Evolutionary conservation across 2,329 filamentous ascomycete species (phyloP).

Genomic region (Alternaria gaisen): DNA sequence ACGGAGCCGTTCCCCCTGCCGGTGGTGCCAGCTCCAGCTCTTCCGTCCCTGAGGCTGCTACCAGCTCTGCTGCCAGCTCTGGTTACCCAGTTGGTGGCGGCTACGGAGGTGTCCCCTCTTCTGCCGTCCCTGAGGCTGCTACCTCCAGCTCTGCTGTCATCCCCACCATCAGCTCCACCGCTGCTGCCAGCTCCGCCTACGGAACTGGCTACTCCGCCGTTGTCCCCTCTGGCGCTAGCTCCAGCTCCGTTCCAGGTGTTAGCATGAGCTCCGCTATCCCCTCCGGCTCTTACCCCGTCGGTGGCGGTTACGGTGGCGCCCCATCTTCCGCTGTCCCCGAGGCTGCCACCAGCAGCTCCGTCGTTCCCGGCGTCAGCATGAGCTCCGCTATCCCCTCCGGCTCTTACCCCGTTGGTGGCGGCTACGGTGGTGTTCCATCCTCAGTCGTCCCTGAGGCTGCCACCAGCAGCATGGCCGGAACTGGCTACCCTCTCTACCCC

Average conservation of each 20-base stretch:
- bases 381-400: constrained; percentile 36
- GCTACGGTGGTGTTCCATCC: neutral
- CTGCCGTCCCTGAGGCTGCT: neutral
- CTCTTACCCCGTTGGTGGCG: constrained; percentile 7
- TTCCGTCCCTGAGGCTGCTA: neutral
- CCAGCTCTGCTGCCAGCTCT: neutral
- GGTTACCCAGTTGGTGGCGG: constrained; percentile 13
- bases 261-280: constrained; percentile 36
- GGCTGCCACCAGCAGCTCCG: constrained; percentile 5
- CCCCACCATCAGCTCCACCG: neutral
- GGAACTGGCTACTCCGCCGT: constrained; percentile 8
- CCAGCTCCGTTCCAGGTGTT: constrained; percentile 9
- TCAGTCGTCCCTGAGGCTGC: constrained; percentile 11
- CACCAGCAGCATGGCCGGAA: constrained; percentile 11
- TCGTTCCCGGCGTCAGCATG: constrained; percentile 19
- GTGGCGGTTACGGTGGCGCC: neutral
- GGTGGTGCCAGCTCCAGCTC: constrained; percentile 1
- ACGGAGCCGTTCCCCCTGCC: neutral
- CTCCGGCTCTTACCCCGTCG: constrained; percentile 18
- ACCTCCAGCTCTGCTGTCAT: constrained; percentile 3
- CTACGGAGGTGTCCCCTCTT: constrained; percentile 6
- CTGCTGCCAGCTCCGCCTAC: constrained; percentile 12
- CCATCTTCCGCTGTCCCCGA: constrained; percentile 6
- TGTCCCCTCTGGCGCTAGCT: constrained; percentile 3
- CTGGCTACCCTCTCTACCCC: constrained; percentile 30